These are phyloP conservation scores for Fusarium illudens DNA, from an alignment of 2,329 filamentous ascomycete species.

Conservation along the genomic window DNA sequence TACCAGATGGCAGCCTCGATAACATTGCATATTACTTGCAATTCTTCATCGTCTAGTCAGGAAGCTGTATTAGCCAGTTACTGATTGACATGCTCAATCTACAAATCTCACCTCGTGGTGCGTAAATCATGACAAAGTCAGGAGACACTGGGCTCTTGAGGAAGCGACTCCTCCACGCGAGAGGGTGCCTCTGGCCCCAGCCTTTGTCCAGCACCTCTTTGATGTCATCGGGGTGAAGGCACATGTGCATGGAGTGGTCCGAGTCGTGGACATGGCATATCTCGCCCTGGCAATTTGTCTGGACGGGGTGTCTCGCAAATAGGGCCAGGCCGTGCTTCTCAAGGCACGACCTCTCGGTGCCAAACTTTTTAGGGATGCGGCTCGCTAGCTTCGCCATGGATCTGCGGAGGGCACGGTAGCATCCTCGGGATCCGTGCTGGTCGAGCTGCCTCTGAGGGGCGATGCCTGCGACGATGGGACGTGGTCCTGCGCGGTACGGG, in stretches of 20 bases:
- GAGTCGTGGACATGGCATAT: constrained; percentile 81
- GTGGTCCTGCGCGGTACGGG: constrained; percentile 67
- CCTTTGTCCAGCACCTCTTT: constrained; percentile 75
- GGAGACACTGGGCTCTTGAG: constrained; percentile 71
- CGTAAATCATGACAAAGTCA: constrained; percentile 85
- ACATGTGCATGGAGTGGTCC: constrained; percentile 81
- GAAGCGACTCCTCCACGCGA: constrained; percentile 73
- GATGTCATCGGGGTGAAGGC: constrained; percentile 81
- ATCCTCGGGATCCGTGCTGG: constrained; percentile 65
- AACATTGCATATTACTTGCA: constrained; percentile 72
- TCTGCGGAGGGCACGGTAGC: constrained; percentile 64
- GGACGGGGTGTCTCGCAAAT: constrained; percentile 72
- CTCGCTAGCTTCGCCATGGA: constrained; percentile 62
- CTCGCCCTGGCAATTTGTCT: constrained; percentile 80
- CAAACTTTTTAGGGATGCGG: constrained; percentile 57
- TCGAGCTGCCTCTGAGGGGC: constrained; percentile 82
- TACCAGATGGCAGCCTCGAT: constrained; percentile 80
- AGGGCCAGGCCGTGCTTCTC: constrained; percentile 84
- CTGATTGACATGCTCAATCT: not conserved
- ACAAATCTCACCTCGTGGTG: constrained; percentile 65
- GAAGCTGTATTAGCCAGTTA: not conserved
- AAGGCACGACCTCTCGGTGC: constrained; percentile 75
- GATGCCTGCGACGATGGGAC: constrained; percentile 76
- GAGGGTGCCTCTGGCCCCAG: constrained; percentile 78
- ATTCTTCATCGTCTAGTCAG: constrained; percentile 65